Conservation (phyloP, 148 eudicot genomes). For the Persicaria tinctoria region DNA sequence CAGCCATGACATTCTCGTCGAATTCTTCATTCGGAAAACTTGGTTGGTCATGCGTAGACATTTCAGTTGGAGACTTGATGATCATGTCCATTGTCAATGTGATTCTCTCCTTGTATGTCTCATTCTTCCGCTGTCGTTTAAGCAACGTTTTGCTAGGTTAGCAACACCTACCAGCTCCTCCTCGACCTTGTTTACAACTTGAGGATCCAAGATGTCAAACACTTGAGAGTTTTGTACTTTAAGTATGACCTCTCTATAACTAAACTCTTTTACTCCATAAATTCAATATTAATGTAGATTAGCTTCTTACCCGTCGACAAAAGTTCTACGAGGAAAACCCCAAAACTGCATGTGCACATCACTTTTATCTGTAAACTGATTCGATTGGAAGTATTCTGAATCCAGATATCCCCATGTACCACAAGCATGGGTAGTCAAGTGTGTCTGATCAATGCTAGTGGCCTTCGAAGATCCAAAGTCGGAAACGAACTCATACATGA, state of each 20-base stretch:
- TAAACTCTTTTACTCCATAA: constrained; percentile 14
- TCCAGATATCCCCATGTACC: constrained; percentile 27
- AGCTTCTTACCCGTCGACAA: constrained; percentile 14
- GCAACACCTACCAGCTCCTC: background rate
- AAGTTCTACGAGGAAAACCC: constrained; percentile 22
- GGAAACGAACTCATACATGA: constrained; percentile 17
- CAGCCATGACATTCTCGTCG: background rate
- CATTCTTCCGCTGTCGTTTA: background rate
- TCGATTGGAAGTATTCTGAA: constrained; percentile 17
- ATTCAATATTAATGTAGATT: background rate
- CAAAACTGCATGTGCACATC: constrained; percentile 23
- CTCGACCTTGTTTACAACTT: constrained; percentile 8
- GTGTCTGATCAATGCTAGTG: constrained; percentile 9
- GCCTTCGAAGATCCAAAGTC: constrained; percentile 23
- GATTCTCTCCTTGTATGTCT: constrained; percentile 10
- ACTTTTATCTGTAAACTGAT: constrained; percentile 17
- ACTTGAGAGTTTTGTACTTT: constrained; percentile 5
- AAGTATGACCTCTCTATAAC: constrained; percentile 18
- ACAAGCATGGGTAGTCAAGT: constrained; percentile 9
- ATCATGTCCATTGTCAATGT: background rate
- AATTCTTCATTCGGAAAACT: background rate
- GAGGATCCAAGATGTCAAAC: constrained; percentile 21
- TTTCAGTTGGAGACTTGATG: background rate
- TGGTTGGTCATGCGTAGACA: background rate
- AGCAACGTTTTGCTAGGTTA: background rate